A percentile compares a stretch with the other conserved stretches of the same genome.
Conservation (phyloP, 2,329 filamentous ascomycete species). For the Fusarium falciforme region DNA sequence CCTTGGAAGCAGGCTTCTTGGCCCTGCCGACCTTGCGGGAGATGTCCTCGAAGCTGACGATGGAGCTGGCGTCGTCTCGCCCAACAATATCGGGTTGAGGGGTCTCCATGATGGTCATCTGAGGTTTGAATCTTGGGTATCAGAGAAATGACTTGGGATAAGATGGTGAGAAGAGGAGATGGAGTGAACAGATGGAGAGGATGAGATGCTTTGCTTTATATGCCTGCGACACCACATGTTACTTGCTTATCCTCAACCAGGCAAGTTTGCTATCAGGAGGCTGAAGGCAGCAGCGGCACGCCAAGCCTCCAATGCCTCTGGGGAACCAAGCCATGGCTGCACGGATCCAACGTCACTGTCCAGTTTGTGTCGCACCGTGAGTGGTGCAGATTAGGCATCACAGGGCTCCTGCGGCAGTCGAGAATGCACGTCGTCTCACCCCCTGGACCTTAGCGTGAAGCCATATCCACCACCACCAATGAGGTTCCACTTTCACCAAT, state of each 20-base stretch:
- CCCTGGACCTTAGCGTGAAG: conserved; percentile 2
- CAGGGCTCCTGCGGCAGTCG: neutral
- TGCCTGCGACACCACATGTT: neutral
- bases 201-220: conserved; percentile 24
- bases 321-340: neutral
- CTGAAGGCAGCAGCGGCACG: conserved; percentile 31
- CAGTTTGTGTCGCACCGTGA: neutral
- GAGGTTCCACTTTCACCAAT: neutral
- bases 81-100: conserved; percentile 15
- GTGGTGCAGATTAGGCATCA: neutral
- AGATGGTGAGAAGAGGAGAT: neutral
- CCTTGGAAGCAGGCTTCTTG: neutral
- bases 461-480: neutral
- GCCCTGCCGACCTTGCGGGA: neutral
- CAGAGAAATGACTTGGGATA: neutral
- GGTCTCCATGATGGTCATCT: conserved; percentile 26
- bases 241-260: conserved; percentile 1
- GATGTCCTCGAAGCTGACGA: conserved; percentile 40
- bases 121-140: neutral
- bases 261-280: conserved; percentile 6
- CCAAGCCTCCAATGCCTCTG: neutral
- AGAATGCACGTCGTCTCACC: neutral
- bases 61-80: conserved; percentile 33
- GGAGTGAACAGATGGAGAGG: neutral
- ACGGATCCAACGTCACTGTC: neutral